These are phyloP conservation scores for Cocos nucifera DNA, from an alignment of 176 grass and related monocot species.

Conservation along the genomic window DNA sequence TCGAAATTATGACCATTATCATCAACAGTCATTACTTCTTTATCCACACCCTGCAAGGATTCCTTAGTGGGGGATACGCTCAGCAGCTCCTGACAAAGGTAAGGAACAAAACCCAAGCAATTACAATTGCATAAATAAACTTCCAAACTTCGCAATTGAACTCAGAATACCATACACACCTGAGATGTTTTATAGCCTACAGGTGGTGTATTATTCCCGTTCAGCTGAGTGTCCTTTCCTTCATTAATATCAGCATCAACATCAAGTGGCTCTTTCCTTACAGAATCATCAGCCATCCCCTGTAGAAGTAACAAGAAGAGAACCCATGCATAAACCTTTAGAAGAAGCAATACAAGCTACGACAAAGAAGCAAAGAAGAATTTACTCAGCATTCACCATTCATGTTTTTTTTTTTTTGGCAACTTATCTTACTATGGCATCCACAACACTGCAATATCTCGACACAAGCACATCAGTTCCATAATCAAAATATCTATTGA, in stretches of 20 bases:
- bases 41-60: slow-evolving; percentile 17
- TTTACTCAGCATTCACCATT: no score
- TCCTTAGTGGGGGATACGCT: neutral
- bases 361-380: no score
- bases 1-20: slow-evolving; percentile 28
- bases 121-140: neutral
- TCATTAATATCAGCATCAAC: slow-evolving; percentile 5
- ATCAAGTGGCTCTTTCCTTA: neutral
- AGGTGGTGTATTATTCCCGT: neutral
- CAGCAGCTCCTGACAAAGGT: neutral
- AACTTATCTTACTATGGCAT: no score
- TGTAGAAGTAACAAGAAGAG: neutral
- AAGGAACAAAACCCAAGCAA: neutral
- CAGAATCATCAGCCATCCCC: neutral
- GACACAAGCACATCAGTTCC: no score
- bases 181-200: neutral
- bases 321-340: no score
- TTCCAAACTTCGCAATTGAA: neutral
- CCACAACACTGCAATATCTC: no score
- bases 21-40: slow-evolving; percentile 40
- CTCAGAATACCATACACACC: neutral
- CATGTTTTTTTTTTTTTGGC: no score
- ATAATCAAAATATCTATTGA: no score
- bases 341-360: no score
- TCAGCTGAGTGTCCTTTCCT: neutral